Percentiles rank a stretch among this genome's conserved stretches.
These are phyloP conservation scores for Panellus pusillus DNA, from an alignment of 768 basidiomycete species.

Conservation along the genomic window DNA sequence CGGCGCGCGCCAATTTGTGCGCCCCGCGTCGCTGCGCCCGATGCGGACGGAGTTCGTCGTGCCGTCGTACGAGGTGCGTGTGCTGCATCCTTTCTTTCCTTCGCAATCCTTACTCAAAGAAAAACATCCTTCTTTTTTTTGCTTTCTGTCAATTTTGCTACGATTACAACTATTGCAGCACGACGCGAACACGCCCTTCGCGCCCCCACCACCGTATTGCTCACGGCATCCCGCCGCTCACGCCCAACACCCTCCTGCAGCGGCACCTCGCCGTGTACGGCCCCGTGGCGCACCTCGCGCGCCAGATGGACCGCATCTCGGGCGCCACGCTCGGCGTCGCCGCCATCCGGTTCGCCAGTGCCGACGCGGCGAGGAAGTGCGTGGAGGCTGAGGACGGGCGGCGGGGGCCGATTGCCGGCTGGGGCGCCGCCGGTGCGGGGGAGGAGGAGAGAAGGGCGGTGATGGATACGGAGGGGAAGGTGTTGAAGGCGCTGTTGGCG, in stretches of 20 bases:
- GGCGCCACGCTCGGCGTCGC: slow-evolving; percentile 84
- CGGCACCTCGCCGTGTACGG: slow-evolving; percentile 68
- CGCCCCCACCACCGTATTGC: slow-evolving; percentile 77
- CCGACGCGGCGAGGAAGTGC: slow-evolving; percentile 70
- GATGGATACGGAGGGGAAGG: slow-evolving; percentile 73
- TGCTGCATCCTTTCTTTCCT: neutral
- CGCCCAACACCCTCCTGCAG: slow-evolving; percentile 63
- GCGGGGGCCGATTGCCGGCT: slow-evolving; percentile 45
- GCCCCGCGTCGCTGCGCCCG: slow-evolving; percentile 27
- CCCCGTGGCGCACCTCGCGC: slow-evolving; percentile 62
- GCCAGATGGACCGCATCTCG: slow-evolving; percentile 76
- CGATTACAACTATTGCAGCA: slow-evolving; percentile 43
- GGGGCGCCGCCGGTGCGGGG: slow-evolving; percentile 38
- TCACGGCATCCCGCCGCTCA: slow-evolving; percentile 72
- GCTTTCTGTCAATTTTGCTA: too few relatives aligned
- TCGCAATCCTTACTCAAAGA: too few relatives aligned
- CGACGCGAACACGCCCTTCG: slow-evolving; percentile 69
- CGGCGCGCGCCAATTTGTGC: slow-evolving; percentile 22
- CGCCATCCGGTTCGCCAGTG: slow-evolving; percentile 62
- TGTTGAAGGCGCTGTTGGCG: slow-evolving; percentile 62
- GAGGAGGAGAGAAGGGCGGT: slow-evolving; percentile 71
- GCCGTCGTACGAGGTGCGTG: slow-evolving; percentile 18
- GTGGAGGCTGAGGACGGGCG: slow-evolving; percentile 67
- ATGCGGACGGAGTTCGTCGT: slow-evolving; percentile 26
- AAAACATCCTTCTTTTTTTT: too few relatives aligned